Conservation (phyloP, 371 early-diverging fungal species). For the Apophysomyces sp. region DNA sequence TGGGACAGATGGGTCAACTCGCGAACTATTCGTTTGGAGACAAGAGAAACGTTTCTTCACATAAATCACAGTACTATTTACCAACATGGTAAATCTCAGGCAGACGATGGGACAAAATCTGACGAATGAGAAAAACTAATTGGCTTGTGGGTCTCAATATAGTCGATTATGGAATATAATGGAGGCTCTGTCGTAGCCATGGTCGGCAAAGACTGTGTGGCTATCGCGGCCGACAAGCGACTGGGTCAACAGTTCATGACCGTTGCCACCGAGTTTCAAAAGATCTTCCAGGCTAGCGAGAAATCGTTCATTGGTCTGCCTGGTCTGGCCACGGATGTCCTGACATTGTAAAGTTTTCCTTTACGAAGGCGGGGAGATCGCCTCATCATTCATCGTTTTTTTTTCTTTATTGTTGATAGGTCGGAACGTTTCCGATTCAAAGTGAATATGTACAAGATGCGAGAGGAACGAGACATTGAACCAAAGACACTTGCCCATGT, state of each 20-base stretch:
- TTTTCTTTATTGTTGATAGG: constrained; percentile 36
- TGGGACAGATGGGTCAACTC: not conserved
- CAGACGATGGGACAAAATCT: no score
- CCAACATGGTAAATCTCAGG: not conserved
- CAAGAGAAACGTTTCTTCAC: not conserved
- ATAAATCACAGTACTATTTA: not conserved
- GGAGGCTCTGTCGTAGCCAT: constrained; percentile 98
- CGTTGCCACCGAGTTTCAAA: constrained; percentile 90
- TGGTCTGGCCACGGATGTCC: constrained; percentile 97
- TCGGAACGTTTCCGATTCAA: constrained; percentile 92
- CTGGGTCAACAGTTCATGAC: constrained; percentile 94
- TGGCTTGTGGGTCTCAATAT: not conserved
- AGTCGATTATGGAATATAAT: constrained; percentile 90
- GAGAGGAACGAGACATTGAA: constrained; percentile 96
- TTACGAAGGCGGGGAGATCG: not conserved
- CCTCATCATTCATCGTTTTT: not conserved
- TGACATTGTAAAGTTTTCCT: constrained; percentile 78
- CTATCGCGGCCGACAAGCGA: constrained; percentile 96
- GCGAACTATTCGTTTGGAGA: not conserved
- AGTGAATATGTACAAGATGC: constrained; percentile 96
- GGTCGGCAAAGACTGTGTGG: constrained; percentile 98
- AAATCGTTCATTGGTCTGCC: constrained; percentile 91
- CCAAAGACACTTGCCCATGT: constrained; percentile 94
- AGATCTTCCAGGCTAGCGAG: constrained; percentile 89
- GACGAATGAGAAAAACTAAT: not conserved